These are phyloP conservation scores for Danielozyma ontarioensis DNA, from an alignment of 805 yeast genomes.

Conservation along the genomic window DNA sequence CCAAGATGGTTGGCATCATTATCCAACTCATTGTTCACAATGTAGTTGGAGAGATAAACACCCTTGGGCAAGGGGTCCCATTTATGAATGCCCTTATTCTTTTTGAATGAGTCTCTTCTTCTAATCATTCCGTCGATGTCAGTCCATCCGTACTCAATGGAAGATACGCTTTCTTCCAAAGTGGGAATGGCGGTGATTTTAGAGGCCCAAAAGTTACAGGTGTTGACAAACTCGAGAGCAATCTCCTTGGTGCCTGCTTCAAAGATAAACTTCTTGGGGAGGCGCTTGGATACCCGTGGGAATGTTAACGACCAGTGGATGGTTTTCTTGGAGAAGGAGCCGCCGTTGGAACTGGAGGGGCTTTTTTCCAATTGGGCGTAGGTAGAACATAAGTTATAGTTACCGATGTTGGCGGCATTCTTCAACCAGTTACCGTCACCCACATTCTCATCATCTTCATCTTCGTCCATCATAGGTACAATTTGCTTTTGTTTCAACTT, in stretches of 20 bases:
- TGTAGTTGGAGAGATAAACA: constrained; percentile 33
- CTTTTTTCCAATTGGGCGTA: constrained; percentile 28
- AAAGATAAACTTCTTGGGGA: constrained; percentile 46
- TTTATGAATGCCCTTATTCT: constrained; percentile 28
- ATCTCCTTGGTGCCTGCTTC: constrained; percentile 62
- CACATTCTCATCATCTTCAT: constrained; percentile 23
- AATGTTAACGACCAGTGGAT: constrained; percentile 51
- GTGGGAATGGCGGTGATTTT: constrained; percentile 77
- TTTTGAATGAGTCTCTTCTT: constrained; percentile 24
- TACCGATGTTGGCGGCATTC: constrained; percentile 53
- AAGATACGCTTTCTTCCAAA: constrained; percentile 60
- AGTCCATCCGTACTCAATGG: constrained; percentile 83
- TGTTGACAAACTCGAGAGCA: constrained; percentile 65
- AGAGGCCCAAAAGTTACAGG: constrained; percentile 90
- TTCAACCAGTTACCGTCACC: constrained; percentile 72
- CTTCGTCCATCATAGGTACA: constrained; percentile 9
- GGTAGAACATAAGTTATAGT: constrained; percentile 47
- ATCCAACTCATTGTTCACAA: constrained; percentile 13
- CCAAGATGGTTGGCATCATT: constrained; percentile 27
- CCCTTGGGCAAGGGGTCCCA: constrained; percentile 43
- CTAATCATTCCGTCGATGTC: constrained; percentile 28
- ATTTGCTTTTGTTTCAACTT: constrained; percentile 16
- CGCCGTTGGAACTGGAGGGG: constrained; percentile 20
- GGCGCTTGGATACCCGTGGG: constrained; percentile 36
- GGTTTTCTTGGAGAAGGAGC: constrained; percentile 3